Percentiles rank a stretch among this genome's conserved stretches.
phyloP scores from a whole-genome alignment of 2,329 filamentous ascomycete genomes.

The Huntiella moniliformis region DNA sequence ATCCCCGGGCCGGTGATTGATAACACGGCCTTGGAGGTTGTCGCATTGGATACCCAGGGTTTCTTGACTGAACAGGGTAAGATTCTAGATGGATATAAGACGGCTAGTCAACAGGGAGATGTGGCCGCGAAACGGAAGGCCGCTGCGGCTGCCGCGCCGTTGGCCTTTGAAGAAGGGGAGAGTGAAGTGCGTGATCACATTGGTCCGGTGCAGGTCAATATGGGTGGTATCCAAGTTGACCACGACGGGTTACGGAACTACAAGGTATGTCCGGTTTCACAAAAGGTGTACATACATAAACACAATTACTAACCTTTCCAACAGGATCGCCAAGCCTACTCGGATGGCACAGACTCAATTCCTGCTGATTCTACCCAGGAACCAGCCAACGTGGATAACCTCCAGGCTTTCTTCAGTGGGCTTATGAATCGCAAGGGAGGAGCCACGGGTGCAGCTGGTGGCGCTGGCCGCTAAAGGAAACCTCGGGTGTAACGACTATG shows the following conservation, averaged over 20 bases:
- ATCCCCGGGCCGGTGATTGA: slow-evolving; percentile 26
- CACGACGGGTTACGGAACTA: slow-evolving; percentile 78
- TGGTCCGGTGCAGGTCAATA: slow-evolving; percentile 90
- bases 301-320: background rate
- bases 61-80: slow-evolving; percentile 63
- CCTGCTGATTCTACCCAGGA: slow-evolving; percentile 5
- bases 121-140: slow-evolving; percentile 27
- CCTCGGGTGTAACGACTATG: slow-evolving; percentile 3
- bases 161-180: slow-evolving; percentile 16
- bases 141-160: slow-evolving; percentile 19
- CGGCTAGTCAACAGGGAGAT: background rate
- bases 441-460: slow-evolving; percentile 5
- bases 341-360: slow-evolving; percentile 11
- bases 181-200: slow-evolving; percentile 53
- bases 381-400: slow-evolving; percentile 9
- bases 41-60: slow-evolving; percentile 44
- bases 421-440: slow-evolving; percentile 35
- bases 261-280: slow-evolving; percentile 38
- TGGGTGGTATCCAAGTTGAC: slow-evolving; percentile 92
- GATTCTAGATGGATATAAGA: slow-evolving; percentile 38
- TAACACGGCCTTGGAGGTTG: slow-evolving; percentile 6
- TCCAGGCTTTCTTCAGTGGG: slow-evolving; percentile 38
- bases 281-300: background rate
- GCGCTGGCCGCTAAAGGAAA: slow-evolving; percentile 1
- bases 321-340: slow-evolving; percentile 39